Percentiles rank a stretch among this genome's conserved stretches.
Conservation (phyloP, 1,284 basidiomycete species). For the Pyrrhoderma lamaoense region DNA sequence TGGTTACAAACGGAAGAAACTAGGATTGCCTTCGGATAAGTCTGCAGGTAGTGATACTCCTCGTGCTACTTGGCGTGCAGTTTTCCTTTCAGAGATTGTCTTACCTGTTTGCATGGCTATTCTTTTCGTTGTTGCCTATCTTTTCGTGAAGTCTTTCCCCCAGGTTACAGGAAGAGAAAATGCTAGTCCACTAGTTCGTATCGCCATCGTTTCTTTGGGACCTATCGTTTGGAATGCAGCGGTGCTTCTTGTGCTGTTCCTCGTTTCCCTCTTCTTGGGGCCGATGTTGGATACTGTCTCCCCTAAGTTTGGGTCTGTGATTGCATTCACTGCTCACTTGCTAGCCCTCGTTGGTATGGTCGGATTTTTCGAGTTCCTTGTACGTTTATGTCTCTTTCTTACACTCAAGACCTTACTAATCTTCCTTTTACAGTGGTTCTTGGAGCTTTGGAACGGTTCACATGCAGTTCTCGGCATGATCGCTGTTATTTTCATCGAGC, state of each 20-base stretch:
- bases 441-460: constrained; percentile 87
- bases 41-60: constrained; percentile 77
- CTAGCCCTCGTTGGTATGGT: constrained; percentile 79
- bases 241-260: constrained; percentile 78
- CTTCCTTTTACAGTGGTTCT: constrained; percentile 66
- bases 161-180: constrained; percentile 56
- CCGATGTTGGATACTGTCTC: constrained; percentile 82
- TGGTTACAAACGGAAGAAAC: constrained; percentile 94
- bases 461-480: constrained; percentile 89
- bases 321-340: constrained; percentile 83
- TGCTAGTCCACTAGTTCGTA: constrained; percentile 78
- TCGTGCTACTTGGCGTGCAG: constrained; percentile 83
- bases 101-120: constrained; percentile 80
- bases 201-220: constrained; percentile 88
- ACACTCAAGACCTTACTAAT: constrained; percentile 13
- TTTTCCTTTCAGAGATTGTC: constrained; percentile 82
- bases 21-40: constrained; percentile 93
- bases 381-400: constrained; percentile 31
- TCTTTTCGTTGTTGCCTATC: constrained; percentile 83
- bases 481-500: constrained; percentile 80
- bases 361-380: constrained; percentile 91
- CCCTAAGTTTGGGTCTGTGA: constrained; percentile 82
- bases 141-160: constrained; percentile 84
- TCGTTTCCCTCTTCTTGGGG: constrained; percentile 88
- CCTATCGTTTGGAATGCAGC: constrained; percentile 96